phyloP scores from a whole-genome alignment of 169 alveolate genomes.

The Theileria sp. region DNA sequence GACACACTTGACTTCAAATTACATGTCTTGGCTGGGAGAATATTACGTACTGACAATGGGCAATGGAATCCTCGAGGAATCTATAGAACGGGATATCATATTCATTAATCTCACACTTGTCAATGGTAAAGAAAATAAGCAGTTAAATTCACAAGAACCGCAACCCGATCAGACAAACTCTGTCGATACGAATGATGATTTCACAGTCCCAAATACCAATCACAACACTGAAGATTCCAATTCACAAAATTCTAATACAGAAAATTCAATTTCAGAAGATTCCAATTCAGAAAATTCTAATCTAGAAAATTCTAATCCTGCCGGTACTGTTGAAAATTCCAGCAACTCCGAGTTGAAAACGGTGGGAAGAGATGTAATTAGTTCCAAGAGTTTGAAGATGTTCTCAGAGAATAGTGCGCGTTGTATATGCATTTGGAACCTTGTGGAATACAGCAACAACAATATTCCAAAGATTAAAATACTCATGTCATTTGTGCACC shows the following conservation, averaged over 20 bases:
- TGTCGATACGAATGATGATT: neutral
- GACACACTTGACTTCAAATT: conserved; percentile 39
- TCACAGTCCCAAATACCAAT: neutral
- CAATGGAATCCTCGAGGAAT: conserved; percentile 27
- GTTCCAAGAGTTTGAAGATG: conserved; percentile 1
- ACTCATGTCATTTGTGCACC: conserved; percentile 17
- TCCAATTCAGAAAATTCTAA: neutral
- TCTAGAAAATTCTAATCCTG: neutral
- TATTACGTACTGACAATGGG: conserved; percentile 48
- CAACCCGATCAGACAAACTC: neutral
- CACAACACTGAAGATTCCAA: neutral
- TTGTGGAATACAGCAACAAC: conserved; percentile 48
- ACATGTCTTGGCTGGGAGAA: conserved; percentile 49
- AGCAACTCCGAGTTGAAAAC: neutral
- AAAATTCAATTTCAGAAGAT: conserved; percentile 12
- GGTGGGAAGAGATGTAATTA: conserved; percentile 11
- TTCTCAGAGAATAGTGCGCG: conserved; percentile 22
- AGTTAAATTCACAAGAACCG: neutral
- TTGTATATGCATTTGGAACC: conserved; percentile 61
- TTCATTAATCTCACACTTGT: neutral
- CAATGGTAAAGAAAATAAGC: neutral
- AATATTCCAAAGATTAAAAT: conserved; percentile 44
- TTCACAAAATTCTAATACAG: neutral
- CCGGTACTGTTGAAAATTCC: neutral
- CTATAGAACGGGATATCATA: conserved; percentile 13